A percentile compares a stretch with the other conserved stretches of the same genome.
Evolutionary conservation across 2,329 filamentous ascomycete genomes (phyloP).

Genomic region (Exophiala bonariae): DNA sequence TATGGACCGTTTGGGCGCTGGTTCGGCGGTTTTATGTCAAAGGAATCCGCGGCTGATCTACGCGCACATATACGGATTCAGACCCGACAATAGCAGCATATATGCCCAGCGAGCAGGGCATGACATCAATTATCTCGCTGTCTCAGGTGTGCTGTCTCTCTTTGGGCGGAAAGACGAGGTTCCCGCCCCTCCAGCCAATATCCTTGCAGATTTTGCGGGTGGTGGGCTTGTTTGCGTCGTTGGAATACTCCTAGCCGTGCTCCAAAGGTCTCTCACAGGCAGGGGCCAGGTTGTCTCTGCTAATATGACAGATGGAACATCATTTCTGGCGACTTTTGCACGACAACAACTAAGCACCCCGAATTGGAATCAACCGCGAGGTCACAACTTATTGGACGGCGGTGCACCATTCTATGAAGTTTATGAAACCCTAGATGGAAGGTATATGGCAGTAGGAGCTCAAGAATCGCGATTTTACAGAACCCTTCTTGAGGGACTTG

Average conservation of each 20-base stretch:
- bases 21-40: slow-evolving; percentile 53
- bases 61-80: slow-evolving; percentile 83
- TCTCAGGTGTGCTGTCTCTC: slow-evolving; percentile 74
- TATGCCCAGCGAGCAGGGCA: slow-evolving; percentile 88
- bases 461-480: slow-evolving; percentile 83
- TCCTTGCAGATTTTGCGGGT: slow-evolving; percentile 87
- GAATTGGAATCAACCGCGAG: slow-evolving; percentile 65
- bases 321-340: slow-evolving; percentile 76
- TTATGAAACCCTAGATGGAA: slow-evolving; percentile 76
- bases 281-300: slow-evolving; percentile 86
- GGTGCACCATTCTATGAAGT: slow-evolving; percentile 86
- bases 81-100: slow-evolving; percentile 67
- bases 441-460: slow-evolving; percentile 81
- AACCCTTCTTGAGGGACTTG: slow-evolving; percentile 65
- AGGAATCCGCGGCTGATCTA: slow-evolving; percentile 76
- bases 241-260: slow-evolving; percentile 76
- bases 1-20: slow-evolving; percentile 63
- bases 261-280: slow-evolving; percentile 57
- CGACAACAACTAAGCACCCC: slow-evolving; percentile 65
- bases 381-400: slow-evolving; percentile 77
- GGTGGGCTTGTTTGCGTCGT: slow-evolving; percentile 79
- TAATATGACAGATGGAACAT: slow-evolving; percentile 90
- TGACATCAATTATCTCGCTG: slow-evolving; percentile 93
- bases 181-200: slow-evolving; percentile 79
- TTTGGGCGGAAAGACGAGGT: slow-evolving; percentile 63